Base-by-base conservation (phyloP, 306 rosid genomes). In the Rosa rugosa region DNA sequence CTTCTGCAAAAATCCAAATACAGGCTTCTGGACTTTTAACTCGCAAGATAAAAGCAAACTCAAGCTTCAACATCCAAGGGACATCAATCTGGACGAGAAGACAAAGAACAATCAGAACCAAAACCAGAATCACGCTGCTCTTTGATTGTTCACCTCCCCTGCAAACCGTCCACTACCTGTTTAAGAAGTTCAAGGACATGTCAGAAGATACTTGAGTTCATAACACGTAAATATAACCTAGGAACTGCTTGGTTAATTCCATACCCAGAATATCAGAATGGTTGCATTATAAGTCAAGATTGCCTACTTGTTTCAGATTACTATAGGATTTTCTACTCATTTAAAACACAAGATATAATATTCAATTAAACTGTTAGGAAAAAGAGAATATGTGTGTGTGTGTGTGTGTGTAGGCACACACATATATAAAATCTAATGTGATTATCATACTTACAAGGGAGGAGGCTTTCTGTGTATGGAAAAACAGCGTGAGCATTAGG, bases 401-500 rank as follows among this genome's bases (percentile, higher is more conserved):
- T 44, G 11, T 11, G 2, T 50, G 1, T 27, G 1, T 27, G 1
- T 27, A 27, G 31, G 31, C 31, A 27, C 31, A 27, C 31, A 17
- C 53, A 49, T 49, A 56, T 31, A 22, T n/a, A 10, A 40, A 23
- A 27, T 40, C 73, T 41, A 57, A 56, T 6, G 3, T 16, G 62
- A 5, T 59, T 46, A 59, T 54, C 25, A 36, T 44, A 80, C 78
- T 83, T 76, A 83, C 86, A 79, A 45, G 84, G 81, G 57, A 79
- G 71, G 56, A 83, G 79, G 75, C 78, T 70, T 76, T 54, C 66
- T 6, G 66, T 63, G 47, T 60, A 83, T 2, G 78, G 51, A 44
- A 79, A 75, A 22, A 71, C 78, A 9, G 47, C 27, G 23, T 69
- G 83, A 64, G 22, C 27, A 40, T 75, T 71, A 34, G 9, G 62